Conservation (phyloP, 148 eudicot genomes). For the Fagopyrum homotropicum region DNA sequence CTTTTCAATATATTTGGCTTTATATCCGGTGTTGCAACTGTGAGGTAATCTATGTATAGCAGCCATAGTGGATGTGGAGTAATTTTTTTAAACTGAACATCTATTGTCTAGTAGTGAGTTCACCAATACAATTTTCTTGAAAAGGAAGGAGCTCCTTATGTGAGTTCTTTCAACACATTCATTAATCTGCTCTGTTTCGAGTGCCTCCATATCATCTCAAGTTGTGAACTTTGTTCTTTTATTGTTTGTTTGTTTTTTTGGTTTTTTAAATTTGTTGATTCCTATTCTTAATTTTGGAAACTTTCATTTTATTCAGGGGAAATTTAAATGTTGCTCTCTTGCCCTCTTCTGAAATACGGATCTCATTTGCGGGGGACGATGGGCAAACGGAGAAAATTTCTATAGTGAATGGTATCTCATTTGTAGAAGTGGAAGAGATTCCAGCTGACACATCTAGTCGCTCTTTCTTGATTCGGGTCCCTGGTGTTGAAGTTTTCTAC, state of each 20-base stretch:
- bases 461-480: slow-evolving; percentile 51
- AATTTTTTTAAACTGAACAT: background rate
- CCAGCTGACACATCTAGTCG: slow-evolving; percentile 72
- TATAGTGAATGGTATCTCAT: slow-evolving; percentile 34
- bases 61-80: background rate
- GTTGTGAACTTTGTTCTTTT: background rate
- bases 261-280: background rate
- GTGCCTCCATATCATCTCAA: background rate
- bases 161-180: background rate
- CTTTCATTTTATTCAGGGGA: slow-evolving; percentile 45
- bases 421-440: slow-evolving; percentile 45
- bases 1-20: background rate
- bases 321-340: slow-evolving; percentile 60
- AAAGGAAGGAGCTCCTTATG: background rate
- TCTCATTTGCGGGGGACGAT: slow-evolving; percentile 69
- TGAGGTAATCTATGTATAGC: background rate
- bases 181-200: background rate
- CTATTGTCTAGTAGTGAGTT: background rate
- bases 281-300: slow-evolving; percentile 7
- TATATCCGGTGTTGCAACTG: background rate
- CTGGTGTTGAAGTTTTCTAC: slow-evolving; percentile 37
- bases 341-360: slow-evolving; percentile 73
- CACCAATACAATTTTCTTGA: background rate
- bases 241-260: background rate
- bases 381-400: slow-evolving; percentile 60